Conservation (phyloP, 306 rosid species). For the Luffa aegyptiaca region DNA sequence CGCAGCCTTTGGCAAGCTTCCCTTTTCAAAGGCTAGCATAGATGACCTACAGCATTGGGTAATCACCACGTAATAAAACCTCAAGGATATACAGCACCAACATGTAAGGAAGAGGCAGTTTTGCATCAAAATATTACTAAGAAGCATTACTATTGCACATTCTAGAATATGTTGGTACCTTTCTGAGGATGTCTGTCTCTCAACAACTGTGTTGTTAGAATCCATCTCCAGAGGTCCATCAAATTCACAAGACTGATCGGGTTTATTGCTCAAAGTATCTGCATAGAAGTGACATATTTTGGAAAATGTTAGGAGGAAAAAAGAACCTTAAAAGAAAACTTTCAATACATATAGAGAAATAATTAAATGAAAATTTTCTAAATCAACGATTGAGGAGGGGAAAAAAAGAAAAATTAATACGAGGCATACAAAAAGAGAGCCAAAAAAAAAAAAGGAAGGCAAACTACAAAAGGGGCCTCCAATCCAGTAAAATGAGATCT, state of each 20-base stretch:
- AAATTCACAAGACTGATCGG: neutral
- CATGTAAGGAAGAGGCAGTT: neutral
- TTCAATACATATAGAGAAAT: neutral
- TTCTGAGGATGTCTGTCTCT: neutral
- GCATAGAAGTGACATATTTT: neutral
- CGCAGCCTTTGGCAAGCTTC: conserved; percentile 56
- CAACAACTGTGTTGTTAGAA: neutral
- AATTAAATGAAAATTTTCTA: neutral
- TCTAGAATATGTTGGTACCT: neutral
- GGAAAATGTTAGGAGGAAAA: neutral
- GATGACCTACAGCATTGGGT: conserved; percentile 24
- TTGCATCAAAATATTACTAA: conserved; percentile 8
- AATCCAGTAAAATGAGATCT: too few species aligned
- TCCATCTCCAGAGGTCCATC: neutral
- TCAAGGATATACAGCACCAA: conserved; percentile 15
- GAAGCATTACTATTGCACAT: neutral
- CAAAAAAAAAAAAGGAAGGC: too few species aligned
- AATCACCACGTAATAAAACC: conserved; percentile 15
- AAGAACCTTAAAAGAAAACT: neutral
- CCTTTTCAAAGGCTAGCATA: conserved; percentile 19
- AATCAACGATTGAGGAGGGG: neutral
- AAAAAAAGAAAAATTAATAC: too few species aligned
- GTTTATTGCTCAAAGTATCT: conserved; percentile 2
- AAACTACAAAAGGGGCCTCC: too few species aligned
- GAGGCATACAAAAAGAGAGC: too few species aligned